Percentiles rank a stretch among this genome's conserved stretches.
These are phyloP conservation scores for Pseudotulostoma volvatum DNA, from an alignment of 495 filamentous ascomycete genomes.

Conservation along the genomic window DNA sequence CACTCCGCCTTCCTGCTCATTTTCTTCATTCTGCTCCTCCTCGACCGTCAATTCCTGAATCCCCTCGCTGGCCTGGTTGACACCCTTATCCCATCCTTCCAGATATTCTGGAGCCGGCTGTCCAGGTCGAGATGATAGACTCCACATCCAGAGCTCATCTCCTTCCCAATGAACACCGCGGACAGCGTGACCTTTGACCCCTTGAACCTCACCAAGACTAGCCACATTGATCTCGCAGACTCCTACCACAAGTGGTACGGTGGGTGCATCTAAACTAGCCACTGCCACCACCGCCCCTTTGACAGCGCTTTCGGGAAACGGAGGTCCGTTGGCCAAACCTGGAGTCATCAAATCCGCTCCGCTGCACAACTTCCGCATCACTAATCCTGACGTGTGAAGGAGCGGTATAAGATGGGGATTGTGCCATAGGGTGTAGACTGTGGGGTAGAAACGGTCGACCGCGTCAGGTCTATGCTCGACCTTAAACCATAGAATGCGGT, in stretches of 20 bases:
- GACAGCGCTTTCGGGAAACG: constrained; percentile 44
- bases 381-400: constrained; percentile 44
- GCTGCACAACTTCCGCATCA: constrained; percentile 44
- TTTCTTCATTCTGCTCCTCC: constrained; percentile 18
- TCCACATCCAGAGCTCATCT: constrained; percentile 58
- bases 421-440: constrained; percentile 54
- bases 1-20: constrained; percentile 26
- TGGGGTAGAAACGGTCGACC: constrained; percentile 41
- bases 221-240: constrained; percentile 52
- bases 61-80: constrained; percentile 9
- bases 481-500: constrained; percentile 54
- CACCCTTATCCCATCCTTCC: constrained; percentile 26
- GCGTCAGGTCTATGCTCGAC: constrained; percentile 39
- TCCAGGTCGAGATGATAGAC: constrained; percentile 36
- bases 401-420: constrained; percentile 46
- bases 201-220: constrained; percentile 39
- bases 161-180: constrained; percentile 55
- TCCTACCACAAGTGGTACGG: constrained; percentile 48
- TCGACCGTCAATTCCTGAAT: constrained; percentile 10
- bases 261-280: constrained; percentile 42
- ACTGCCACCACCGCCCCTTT: constrained; percentile 50
- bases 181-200: constrained; percentile 52
- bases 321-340: constrained; percentile 50
- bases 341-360: constrained; percentile 67
- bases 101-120: constrained; percentile 33